Evolutionary conservation across 2,329 filamentous ascomycete genomes (phyloP).

Genomic region (Neopestalotiopsis sp.): DNA sequence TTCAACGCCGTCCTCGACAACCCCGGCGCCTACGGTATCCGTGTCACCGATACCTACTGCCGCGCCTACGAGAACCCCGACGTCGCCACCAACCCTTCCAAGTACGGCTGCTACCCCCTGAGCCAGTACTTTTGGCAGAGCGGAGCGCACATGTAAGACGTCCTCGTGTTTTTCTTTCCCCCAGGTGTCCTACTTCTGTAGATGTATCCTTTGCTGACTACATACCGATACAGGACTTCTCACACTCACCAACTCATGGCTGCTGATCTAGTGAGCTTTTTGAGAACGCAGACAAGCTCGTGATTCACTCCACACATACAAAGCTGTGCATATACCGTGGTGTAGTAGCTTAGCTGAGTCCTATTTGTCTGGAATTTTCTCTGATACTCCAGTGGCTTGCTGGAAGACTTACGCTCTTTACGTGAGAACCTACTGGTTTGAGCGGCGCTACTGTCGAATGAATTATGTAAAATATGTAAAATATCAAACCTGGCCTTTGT

Average conservation of each 20-base stretch:
- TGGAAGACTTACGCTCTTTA: too few relatives aligned
- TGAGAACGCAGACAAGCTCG: slow-evolving; percentile 21
- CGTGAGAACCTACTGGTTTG: too few relatives aligned
- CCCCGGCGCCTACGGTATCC: slow-evolving; percentile 30
- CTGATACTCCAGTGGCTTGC: too few relatives aligned
- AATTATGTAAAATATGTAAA: too few relatives aligned
- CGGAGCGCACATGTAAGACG: slow-evolving; percentile 31
- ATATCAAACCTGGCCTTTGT: too few relatives aligned
- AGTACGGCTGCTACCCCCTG: slow-evolving; percentile 35
- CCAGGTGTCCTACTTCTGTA: not conserved
- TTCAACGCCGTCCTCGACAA: slow-evolving; percentile 35
- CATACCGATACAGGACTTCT: slow-evolving; percentile 20
- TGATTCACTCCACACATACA: not conserved
- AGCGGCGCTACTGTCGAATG: too few relatives aligned
- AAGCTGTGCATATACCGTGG: not conserved
- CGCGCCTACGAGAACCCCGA: slow-evolving; percentile 29
- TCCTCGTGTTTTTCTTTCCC: not conserved
- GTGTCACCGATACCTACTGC: slow-evolving; percentile 34
- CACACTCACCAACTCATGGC: slow-evolving; percentile 25
- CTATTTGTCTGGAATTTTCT: too few relatives aligned
- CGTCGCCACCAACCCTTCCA: slow-evolving; percentile 27
- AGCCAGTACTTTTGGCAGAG: slow-evolving; percentile 39
- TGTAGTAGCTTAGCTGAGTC: not conserved
- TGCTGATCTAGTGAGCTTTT: slow-evolving; percentile 20
- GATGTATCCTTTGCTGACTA: not conserved